Evolutionary conservation across 2,329 filamentous ascomycete species (phyloP), one percentile per base, ranked within the genome.

Genomic region (Neofusicoccum ribis): DNA sequence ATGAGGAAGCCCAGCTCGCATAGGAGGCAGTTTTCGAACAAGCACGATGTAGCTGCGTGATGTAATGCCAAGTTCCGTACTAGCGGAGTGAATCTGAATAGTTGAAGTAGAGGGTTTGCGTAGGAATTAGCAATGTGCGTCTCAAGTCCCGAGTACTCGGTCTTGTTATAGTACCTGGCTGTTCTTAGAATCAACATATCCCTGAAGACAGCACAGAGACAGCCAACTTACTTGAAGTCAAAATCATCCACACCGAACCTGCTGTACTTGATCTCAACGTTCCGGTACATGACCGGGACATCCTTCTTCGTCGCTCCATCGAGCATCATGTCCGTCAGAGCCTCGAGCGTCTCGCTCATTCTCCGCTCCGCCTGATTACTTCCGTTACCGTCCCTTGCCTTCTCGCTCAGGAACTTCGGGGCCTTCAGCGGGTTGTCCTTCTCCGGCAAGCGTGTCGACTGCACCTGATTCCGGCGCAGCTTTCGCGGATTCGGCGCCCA

Each of bases 161-260:
- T 98, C 75, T 91, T 93, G 78, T 99, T 99, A 83, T 96, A 99
- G 77, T 92, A 98, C 65, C 92, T 92, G 69, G 43, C 5, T 14
- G 17, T 15, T 23, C 9, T 65, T 3, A 65, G 54, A 12, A 37
- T 59, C 31, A 37, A 37, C 2, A n/a, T 20, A 15, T 12, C 3
- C 37, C 43, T 5, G 3, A n/a, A 14, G 3, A 12, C 14, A n/a
- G 15, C 14, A 27, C 15, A 9, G 3, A 14, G 12, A 20, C 5
- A 54, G 46, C 15, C 3, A 14, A 78, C 87, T 72, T 80, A 92
- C 88, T 91, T 90, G 79, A 99, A 99, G 77, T 99, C 95, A 76
- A 99, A 99, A 77, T 99, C 96, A 72, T 98, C 94, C n/a, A 99
- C 93, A 20, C 95, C 95, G 77, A 97, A 99, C 75, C 93, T 96